Evolutionary conservation across 257 asterid species (phyloP).

Genomic region (Solanum clarkiae): DNA sequence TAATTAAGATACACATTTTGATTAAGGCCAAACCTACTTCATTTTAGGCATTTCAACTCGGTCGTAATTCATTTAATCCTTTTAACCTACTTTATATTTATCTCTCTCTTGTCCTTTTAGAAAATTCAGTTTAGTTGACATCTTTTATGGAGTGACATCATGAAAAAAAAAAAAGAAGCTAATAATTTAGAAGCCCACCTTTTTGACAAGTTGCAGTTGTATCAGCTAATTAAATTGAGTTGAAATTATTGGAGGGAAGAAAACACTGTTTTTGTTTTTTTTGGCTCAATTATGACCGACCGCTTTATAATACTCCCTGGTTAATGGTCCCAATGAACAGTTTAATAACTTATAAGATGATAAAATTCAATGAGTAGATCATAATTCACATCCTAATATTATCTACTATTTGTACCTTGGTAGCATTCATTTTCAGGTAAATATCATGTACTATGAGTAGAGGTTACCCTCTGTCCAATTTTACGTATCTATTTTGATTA

Average conservation of each 20-base stretch:
- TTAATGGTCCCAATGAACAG: not conserved
- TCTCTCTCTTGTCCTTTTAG: not conserved
- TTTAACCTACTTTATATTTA: not conserved
- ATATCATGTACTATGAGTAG: not conserved
- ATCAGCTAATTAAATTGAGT: not conserved
- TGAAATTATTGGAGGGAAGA: not conserved
- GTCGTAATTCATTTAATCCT: no score
- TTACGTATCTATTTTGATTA: accelerated
- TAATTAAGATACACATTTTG: not conserved
- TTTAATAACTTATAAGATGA: not conserved
- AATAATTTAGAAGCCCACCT: not conserved
- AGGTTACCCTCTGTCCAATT: no score
- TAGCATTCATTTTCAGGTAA: not conserved
- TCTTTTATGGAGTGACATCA: not conserved
- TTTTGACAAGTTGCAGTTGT: not conserved
- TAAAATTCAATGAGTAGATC: not conserved
- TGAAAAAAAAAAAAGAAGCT: not conserved
- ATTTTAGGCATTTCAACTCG: no score
- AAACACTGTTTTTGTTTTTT: not conserved
- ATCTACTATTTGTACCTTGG: not conserved
- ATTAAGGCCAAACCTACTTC: no score
- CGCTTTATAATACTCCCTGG: not conserved
- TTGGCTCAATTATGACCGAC: not conserved
- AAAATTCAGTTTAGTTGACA: not conserved
- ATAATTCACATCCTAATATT: not conserved